phyloP scores from a whole-genome alignment of 2,329 filamentous ascomycete species.

The Apiospora kogelbergensis region DNA sequence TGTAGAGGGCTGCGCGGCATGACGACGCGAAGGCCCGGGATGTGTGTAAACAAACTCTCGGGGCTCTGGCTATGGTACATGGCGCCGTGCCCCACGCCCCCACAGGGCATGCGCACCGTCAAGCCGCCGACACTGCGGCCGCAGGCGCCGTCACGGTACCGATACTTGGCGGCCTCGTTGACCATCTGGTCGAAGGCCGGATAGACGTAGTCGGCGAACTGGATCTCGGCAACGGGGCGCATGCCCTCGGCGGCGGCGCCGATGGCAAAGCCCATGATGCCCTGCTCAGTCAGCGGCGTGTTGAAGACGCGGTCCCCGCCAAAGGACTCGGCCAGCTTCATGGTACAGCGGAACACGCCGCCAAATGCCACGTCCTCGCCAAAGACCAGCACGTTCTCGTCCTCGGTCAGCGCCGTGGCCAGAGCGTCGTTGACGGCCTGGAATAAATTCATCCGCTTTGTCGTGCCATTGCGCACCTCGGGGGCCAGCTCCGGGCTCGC shows the following conservation, averaged over 20 bases:
- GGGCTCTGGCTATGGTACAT: conserved; percentile 89
- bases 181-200: conserved; percentile 93
- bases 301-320: conserved; percentile 92
- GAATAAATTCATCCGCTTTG: conserved; percentile 89
- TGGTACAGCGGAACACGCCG: conserved; percentile 92
- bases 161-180: conserved; percentile 87
- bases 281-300: conserved; percentile 90
- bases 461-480: conserved; percentile 65
- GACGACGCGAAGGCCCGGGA: conserved; percentile 82
- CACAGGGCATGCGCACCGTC: conserved; percentile 87
- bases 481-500: conserved; percentile 69
- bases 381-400: conserved; percentile 87
- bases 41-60: conserved; percentile 83
- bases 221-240: conserved; percentile 90
- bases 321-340: conserved; percentile 85
- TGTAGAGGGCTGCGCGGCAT: conserved; percentile 84
- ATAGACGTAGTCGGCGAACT: conserved; percentile 93
- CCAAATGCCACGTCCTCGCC: conserved; percentile 97
- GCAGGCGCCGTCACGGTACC: conserved; percentile 68
- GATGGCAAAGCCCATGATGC: conserved; percentile 90
- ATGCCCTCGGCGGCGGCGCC: conserved; percentile 88
- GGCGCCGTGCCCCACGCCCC: conserved; percentile 85
- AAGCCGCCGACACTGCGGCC: conserved; percentile 70
- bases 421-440: conserved; percentile 92
- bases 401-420: conserved; percentile 75